Conservation (phyloP, 108 stramenopile genomes). For the Pseudonitzschia multiseries region DNA sequence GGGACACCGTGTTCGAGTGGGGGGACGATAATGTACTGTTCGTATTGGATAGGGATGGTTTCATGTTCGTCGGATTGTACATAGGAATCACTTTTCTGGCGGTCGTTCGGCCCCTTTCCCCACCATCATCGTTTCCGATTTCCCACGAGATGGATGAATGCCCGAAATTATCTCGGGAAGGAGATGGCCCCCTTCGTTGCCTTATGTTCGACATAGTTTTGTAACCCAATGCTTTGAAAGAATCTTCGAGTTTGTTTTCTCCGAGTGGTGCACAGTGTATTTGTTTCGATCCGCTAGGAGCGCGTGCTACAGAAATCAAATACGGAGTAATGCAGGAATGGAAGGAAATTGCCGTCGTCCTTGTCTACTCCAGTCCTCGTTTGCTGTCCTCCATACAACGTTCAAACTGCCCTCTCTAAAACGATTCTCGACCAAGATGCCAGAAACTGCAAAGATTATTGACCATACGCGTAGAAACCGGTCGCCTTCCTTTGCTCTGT, state of each 20-base stretch:
- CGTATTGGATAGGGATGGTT: neutral
- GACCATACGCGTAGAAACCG: neutral
- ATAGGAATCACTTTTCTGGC: slow-evolving; percentile 21
- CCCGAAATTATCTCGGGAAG: slow-evolving; percentile 6
- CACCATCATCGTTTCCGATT: slow-evolving; percentile 10
- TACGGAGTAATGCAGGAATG: neutral
- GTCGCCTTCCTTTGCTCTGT: neutral
- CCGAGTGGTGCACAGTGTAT: neutral
- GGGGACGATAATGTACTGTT: neutral
- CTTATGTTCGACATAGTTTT: slow-evolving; percentile 15
- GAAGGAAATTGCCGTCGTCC: neutral
- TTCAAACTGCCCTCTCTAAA: neutral
- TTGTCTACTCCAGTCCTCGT: neutral
- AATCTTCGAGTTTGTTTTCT: neutral
- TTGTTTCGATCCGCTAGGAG: neutral
- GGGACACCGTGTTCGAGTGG: neutral
- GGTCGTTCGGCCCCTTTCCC: neutral
- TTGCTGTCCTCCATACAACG: neutral
- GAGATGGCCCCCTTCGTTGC: slow-evolving; percentile 27
- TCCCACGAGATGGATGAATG: slow-evolving; percentile 19
- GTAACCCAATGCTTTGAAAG: neutral
- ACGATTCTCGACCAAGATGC: neutral
- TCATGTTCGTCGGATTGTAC: slow-evolving; percentile 36
- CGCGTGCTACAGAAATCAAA: neutral
- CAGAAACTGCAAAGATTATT: neutral